Evolutionary conservation across 495 filamentous ascomycete species (phyloP).

Genomic region (Aspergillus nidulans): DNA sequence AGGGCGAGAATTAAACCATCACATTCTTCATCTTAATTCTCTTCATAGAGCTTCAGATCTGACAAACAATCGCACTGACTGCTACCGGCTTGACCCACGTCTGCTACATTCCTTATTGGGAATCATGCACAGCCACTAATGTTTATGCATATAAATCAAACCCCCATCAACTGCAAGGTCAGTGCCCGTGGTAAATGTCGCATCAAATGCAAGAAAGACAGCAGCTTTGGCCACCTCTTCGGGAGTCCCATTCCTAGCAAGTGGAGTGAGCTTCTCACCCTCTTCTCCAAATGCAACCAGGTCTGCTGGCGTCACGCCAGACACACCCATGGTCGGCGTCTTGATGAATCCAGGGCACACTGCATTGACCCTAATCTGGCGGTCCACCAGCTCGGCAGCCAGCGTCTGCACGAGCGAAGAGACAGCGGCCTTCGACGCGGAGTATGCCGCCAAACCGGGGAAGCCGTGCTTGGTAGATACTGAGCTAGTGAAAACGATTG

Average conservation of each 20-base stretch:
- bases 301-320: constrained; percentile 1
- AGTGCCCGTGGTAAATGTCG: constrained; percentile 7
- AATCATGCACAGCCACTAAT: neutral
- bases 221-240: constrained; percentile 9
- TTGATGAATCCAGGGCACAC: constrained; percentile 9
- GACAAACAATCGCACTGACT: no score
- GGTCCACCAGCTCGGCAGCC: constrained; percentile 4
- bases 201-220: constrained; percentile 8
- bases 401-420: constrained; percentile 7
- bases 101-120: no score
- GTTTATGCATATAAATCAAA: neutral
- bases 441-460: constrained; percentile 6
- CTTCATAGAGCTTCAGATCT: no score
- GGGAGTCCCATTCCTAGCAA: constrained; percentile 2
- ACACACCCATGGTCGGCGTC: constrained; percentile 11
- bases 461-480: constrained; percentile 5
- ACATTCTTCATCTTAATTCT: no score
- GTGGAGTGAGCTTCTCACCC: constrained; percentile 1
- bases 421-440: constrained; percentile 3
- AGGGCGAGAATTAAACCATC: no score
- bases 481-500: constrained; percentile 13
- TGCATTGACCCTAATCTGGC: constrained; percentile 8
- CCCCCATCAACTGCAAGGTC: constrained; percentile 8
- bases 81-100: no score
- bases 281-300: constrained; percentile 5